Base-by-base conservation (phyloP, 306 rosid genomes). In the Cyamopsis tetragonoloba region DNA sequence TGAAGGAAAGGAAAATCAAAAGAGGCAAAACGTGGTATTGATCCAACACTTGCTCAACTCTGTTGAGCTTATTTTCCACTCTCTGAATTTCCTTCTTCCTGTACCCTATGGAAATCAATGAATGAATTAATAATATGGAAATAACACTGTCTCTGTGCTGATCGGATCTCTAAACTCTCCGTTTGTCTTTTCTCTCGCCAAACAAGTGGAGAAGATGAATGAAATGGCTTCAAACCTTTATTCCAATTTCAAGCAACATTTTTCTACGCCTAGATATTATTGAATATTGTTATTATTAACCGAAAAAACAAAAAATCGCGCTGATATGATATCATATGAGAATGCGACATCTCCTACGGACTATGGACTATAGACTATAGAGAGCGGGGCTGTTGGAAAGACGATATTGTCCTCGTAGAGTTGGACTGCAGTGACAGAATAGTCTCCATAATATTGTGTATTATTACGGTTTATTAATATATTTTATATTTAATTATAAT, bases 151-250 rank as follows among this genome's bases (percentile, higher is more conserved):
- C 31, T 49, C 1, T n/a, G 24, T 26, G 75, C 5, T 53, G 76
- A 73, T 81, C 56, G 72, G 81, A 77, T 83, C 83, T 74, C 61
- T 7, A 27, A 65, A 55, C 7, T 31, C 14, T 10, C 18, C 15
- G 22, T 20, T 57, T 69, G 84, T 70, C 74, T 70, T 63, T 62
- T 72, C 53, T 39, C 7, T 62, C 7, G 11, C 31, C 56, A 18
- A 19, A 49, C 54, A 35, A 60, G 66, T 60, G 53, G 59, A 47
- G 32, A 10, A 14, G 22, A n/a, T n/a, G n/a, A n/a, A n/a, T n/a
- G n/a, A n/a, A n/a, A n/a, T n/a, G n/a, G n/a, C n/a, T n/a, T n/a
- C n/a, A n/a, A n/a, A n/a, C 48, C 76, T 54, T 38, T 60, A 59
- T 76, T 72, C 63, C 62, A 62, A 72, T 42, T 76, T 48, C 53